These are phyloP conservation scores for Pseudopyricularia javanii DNA, from an alignment of 2,329 filamentous ascomycete species.

Conservation along the genomic window DNA sequence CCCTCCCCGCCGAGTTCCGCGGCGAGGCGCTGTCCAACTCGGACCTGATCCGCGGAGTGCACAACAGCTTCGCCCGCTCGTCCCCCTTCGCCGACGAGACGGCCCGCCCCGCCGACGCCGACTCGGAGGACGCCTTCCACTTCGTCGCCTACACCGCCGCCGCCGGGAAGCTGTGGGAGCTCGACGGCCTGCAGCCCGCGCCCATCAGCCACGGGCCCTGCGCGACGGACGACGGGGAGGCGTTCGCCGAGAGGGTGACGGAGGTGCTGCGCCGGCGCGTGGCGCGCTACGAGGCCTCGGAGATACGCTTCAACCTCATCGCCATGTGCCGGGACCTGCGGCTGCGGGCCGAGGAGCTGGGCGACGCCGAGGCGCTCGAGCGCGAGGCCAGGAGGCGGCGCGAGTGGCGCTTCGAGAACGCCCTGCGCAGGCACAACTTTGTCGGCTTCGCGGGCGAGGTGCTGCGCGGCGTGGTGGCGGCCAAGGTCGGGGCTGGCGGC, in stretches of 20 bases:
- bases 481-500: slow-evolving; percentile 54
- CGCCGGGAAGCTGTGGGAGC: slow-evolving; percentile 73
- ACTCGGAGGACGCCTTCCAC: slow-evolving; percentile 85
- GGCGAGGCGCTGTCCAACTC: slow-evolving; percentile 50
- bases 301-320: slow-evolving; percentile 93
- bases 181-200: slow-evolving; percentile 86
- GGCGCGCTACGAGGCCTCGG: slow-evolving; percentile 67
- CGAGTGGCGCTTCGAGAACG: slow-evolving; percentile 93
- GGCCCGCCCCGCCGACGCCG: slow-evolving; percentile 53
- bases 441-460: slow-evolving; percentile 89
- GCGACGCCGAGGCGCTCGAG: slow-evolving; percentile 66
- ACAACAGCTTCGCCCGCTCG: slow-evolving; percentile 81
- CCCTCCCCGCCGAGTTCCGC: slow-evolving; percentile 62
- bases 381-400: slow-evolving; percentile 73
- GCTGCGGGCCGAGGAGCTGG: slow-evolving; percentile 63
- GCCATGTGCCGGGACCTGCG: slow-evolving; percentile 82
- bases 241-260: slow-evolving; percentile 72
- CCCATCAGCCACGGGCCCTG: slow-evolving; percentile 83
- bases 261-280: slow-evolving; percentile 78
- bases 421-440: slow-evolving; percentile 85
- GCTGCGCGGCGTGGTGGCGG: slow-evolving; percentile 69
- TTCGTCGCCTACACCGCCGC: slow-evolving; percentile 91
- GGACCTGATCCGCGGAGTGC: slow-evolving; percentile 61
- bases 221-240: slow-evolving; percentile 27
- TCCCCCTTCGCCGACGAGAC: slow-evolving; percentile 93